Conservation (phyloP, 257 asterid species). For the Rehmannia glutinosa region DNA sequence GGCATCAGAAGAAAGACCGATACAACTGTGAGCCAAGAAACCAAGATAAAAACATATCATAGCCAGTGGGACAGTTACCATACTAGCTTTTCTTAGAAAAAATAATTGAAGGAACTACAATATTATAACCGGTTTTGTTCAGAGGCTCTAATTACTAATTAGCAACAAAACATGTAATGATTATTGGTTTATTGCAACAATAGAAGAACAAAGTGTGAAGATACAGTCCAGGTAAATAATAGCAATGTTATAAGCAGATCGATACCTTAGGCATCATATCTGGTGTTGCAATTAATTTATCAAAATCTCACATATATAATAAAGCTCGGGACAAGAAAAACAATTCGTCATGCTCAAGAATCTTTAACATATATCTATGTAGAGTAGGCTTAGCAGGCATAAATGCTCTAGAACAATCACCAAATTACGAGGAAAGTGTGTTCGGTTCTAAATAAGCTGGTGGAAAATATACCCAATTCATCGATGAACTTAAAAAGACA, state of each 20-base stretch:
- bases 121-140: neutral
- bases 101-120: neutral
- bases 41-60: neutral
- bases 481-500: too few relatives aligned
- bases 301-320: constrained; percentile 47
- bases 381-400: neutral
- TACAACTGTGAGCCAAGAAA: constrained; percentile 7
- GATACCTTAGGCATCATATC: constrained; percentile 99
- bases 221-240: neutral
- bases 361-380: neutral
- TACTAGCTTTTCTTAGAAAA: neutral
- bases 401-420: neutral
- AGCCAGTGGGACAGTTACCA: neutral
- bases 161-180: neutral
- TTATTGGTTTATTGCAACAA: neutral
- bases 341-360: neutral
- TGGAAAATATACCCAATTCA: too few relatives aligned
- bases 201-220: neutral
- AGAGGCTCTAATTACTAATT: neutral
- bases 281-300: constrained; percentile 94
- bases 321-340: neutral
- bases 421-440: too few relatives aligned
- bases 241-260: neutral
- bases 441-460: too few relatives aligned
- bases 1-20: too few relatives aligned